phyloP scores from a whole-genome alignment of 139 green algal species.

The Chlorella sp. region DNA sequence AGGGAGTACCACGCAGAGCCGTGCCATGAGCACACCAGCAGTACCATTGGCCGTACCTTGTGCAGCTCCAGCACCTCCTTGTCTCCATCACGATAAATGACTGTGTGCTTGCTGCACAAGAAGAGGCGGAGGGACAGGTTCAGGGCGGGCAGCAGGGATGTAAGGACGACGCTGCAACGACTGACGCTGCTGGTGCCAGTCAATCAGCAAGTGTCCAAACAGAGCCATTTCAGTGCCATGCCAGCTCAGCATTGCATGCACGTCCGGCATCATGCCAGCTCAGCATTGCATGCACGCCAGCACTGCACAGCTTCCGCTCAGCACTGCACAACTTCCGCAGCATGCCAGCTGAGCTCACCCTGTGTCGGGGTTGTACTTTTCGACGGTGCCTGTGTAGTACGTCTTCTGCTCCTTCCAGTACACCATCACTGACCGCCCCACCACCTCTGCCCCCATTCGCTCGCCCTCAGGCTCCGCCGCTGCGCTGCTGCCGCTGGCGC shows the following conservation, averaged over 20 bases:
- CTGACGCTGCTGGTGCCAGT: neutral
- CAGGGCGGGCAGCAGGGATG: neutral
- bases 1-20: neutral
- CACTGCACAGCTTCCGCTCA: neutral
- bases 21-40: neutral
- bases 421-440: conserved; percentile 31
- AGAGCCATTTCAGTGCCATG: neutral
- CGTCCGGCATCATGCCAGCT: neutral
- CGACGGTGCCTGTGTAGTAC: conserved; percentile 31
- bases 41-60: neutral
- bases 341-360: too few species aligned
- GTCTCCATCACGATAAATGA: conserved; percentile 27
- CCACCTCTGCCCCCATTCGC: neutral
- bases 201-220: neutral
- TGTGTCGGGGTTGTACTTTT: neutral
- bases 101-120: conserved; percentile 17
- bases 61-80: conserved; percentile 20
- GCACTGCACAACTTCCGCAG: too few species aligned
- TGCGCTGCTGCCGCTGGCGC: neutral
- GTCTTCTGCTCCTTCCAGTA: conserved; percentile 45
- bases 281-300: neutral
- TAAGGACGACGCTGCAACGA: neutral
- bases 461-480: neutral
- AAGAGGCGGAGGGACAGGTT: neutral
- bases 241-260: neutral